phyloP scores from a whole-genome alignment of 2,329 filamentous ascomycete genomes.

The Byssochlamys sp. region DNA sequence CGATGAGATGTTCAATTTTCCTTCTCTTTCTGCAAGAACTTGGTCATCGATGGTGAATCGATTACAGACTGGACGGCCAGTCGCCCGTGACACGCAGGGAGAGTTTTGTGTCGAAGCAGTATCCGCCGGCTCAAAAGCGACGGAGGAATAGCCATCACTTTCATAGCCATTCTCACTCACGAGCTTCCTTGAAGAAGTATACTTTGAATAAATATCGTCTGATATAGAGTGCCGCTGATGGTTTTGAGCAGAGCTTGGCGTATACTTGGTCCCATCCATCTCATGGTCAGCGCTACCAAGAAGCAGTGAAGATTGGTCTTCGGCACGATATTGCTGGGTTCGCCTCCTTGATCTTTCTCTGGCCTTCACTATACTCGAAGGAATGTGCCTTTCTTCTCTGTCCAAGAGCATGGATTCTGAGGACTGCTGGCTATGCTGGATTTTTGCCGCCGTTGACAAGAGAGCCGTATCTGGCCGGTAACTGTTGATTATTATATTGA shows the following conservation, averaged over 20 bases:
- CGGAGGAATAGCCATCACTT: neutral
- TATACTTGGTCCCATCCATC: neutral
- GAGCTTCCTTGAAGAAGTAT: neutral
- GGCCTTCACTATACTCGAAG: neutral
- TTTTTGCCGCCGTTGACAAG: neutral
- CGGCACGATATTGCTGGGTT: neutral
- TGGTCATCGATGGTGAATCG: slow-evolving; percentile 21
- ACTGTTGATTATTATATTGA: slow-evolving; percentile 17
- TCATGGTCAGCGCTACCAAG: neutral
- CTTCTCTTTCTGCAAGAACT: slow-evolving; percentile 12
- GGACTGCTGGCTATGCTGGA: slow-evolving; percentile 9
- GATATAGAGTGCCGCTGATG: neutral
- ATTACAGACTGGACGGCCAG: slow-evolving; percentile 1
- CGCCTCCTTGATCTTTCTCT: neutral
- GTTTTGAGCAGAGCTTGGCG: neutral
- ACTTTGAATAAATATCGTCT: neutral
- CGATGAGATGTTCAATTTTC: neutral
- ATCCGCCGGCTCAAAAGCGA: neutral
- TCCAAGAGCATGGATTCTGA: slow-evolving; percentile 29
- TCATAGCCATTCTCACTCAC: neutral
- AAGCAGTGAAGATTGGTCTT: neutral
- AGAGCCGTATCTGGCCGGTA: slow-evolving; percentile 6
- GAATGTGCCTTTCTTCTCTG: slow-evolving; percentile 8
- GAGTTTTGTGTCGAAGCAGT: neutral
- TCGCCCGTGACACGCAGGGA: neutral